Evolutionary conservation across 179 eudicot genomes (phyloP).

Genomic region (Spergularia azorica): DNA sequence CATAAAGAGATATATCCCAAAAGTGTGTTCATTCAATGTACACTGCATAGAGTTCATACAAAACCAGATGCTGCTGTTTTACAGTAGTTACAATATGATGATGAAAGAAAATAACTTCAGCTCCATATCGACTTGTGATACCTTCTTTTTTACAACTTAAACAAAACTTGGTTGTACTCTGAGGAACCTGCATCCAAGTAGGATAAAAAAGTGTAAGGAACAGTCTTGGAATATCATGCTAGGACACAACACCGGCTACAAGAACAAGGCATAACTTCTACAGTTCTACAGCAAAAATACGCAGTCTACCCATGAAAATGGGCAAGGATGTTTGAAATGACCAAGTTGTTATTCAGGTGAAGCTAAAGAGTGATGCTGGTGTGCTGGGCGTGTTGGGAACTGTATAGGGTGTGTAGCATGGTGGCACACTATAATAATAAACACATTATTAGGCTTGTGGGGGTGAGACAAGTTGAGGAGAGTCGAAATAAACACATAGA

Average conservation of each 20-base stretch:
- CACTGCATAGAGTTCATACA: background rate
- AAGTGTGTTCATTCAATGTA: too few species aligned
- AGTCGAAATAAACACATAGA: too few species aligned
- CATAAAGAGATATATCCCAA: too few species aligned
- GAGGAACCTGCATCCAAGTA: slow-evolving; percentile 15
- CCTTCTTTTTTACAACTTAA: slow-evolving; percentile 12
- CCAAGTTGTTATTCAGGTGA: background rate
- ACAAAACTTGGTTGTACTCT: slow-evolving; percentile 14
- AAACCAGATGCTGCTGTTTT: slow-evolving; percentile 4
- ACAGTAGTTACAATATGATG: slow-evolving; percentile 2
- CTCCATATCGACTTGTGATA: slow-evolving; percentile 1
- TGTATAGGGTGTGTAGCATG: background rate
- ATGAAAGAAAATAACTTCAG: background rate
- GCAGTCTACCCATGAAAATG: background rate
- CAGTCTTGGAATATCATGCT: background rate
- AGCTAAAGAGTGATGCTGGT: background rate
- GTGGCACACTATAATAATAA: background rate
- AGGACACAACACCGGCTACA: background rate
- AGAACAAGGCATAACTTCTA: background rate
- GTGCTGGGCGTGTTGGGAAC: background rate
- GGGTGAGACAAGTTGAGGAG: background rate
- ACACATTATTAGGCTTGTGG: background rate
- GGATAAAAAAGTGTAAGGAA: background rate
- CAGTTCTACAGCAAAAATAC: background rate
- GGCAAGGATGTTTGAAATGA: background rate